phyloP scores from a whole-genome alignment of 2,329 filamentous ascomycete species.

The Cladosporium velox region DNA sequence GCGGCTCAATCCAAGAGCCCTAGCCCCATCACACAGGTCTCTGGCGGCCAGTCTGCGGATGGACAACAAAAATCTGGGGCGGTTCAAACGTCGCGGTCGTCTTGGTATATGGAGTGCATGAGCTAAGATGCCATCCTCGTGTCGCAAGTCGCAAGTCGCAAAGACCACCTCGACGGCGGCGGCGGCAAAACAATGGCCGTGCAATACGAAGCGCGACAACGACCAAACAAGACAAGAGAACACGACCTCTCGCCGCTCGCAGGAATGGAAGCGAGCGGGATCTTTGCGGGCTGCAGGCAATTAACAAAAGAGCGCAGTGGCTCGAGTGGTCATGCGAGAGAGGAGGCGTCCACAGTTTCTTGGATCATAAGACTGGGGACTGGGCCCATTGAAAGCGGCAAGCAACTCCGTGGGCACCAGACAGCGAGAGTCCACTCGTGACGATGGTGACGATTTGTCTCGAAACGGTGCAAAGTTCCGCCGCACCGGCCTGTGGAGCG shows the following conservation, averaged over 20 bases:
- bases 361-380: neutral
- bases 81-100: neutral
- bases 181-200: neutral
- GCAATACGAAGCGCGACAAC: neutral
- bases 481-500: neutral
- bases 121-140: neutral
- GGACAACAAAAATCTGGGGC: neutral
- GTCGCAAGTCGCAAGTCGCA: neutral
- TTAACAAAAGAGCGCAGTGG: neutral
- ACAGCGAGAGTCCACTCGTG: neutral
- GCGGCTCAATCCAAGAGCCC: neutral
- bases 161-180: neutral
- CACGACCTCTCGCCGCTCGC: neutral
- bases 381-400: constrained; percentile 5
- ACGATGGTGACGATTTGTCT: constrained; percentile 3
- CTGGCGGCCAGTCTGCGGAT: constrained; percentile 4
- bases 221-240: neutral
- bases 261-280: constrained; percentile 7
- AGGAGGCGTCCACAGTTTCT: neutral
- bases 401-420: neutral
- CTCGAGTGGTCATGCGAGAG: neutral
- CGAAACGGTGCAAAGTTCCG: constrained; percentile 12
- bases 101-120: neutral
- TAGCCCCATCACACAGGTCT: neutral
- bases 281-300: constrained; percentile 3